Conservation (phyloP, 2,329 filamentous ascomycete genomes). For the Colletotrichum sp. region DNA sequence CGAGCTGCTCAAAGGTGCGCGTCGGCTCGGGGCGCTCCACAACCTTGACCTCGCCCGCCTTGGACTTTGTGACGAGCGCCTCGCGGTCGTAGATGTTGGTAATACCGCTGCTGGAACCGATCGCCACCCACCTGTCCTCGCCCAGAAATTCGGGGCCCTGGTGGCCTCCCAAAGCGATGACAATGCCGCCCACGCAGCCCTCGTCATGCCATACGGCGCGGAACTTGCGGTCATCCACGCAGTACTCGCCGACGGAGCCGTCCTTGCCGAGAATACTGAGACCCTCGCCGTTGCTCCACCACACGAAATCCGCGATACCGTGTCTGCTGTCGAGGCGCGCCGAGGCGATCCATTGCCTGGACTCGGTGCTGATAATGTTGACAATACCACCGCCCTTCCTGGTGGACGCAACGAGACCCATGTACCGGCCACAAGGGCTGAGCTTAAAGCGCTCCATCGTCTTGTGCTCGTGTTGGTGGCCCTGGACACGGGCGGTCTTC, state of each 20-base stretch:
- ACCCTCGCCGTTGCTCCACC: conserved; percentile 87
- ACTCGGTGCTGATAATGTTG: conserved; percentile 80
- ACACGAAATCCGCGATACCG: conserved; percentile 88
- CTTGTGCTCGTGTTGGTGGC: conserved; percentile 81
- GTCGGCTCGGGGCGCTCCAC: conserved; percentile 74
- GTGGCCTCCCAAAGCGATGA: conserved; percentile 77
- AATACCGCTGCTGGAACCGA: conserved; percentile 86
- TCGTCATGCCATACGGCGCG: conserved; percentile 89
- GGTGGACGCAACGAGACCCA: conserved; percentile 81
- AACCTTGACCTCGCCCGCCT: conserved; percentile 52
- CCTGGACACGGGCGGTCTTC: conserved; percentile 78
- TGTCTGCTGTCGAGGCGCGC: conserved; percentile 82
- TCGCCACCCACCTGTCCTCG: conserved; percentile 85
- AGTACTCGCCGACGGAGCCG: conserved; percentile 91
- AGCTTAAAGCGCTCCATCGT: conserved; percentile 91
- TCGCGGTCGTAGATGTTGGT: conserved; percentile 92
- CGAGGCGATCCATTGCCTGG: conserved; percentile 87
- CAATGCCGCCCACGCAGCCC: conserved; percentile 84
- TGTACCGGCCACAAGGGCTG: conserved; percentile 84
- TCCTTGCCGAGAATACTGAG: conserved; percentile 84
- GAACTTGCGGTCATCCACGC: conserved; percentile 70
- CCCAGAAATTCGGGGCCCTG: conserved; percentile 68
- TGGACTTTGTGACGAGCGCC: conserved; percentile 52
- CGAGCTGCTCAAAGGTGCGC: conserved; percentile 82
- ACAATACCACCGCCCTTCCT: conserved; percentile 87